Evolutionary conservation across 177 flowering plant genomes (phyloP), one percentile per base, ranked within the genome.

Genomic region (Tripterygium wilfordii): DNA sequence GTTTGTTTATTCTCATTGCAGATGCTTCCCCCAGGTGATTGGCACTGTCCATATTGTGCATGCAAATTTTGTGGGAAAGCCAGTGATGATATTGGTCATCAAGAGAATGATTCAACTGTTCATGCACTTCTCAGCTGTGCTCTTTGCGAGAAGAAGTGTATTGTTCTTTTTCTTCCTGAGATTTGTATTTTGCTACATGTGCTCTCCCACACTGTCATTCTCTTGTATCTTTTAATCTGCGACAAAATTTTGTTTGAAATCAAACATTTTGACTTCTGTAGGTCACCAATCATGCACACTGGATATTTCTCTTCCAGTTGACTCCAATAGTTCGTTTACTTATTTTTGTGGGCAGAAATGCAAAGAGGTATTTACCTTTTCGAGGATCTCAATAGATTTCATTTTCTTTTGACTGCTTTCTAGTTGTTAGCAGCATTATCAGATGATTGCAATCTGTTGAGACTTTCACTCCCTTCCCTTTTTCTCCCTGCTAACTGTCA

Each of bases 41-140:
- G 99, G 99, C 85, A 79, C 46, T 92, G 99, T 54, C 79, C 88
- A 39, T 78, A 81, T 51, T 92, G 99, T 69, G 68, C 74, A 26
- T 92, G 99, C 75, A 86, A 76, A 62, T 81, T 66, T 50, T 92
- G 99, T 66, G 82, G 84, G 18, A n/a, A 54, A 29, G 64, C 60
- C 30, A 64, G 64, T 42, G 56, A 31, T 16, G 49, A 31, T 62
- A 28, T 8, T 56, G 41, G 45, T 52, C n/a, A n/a, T n/a, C 45
- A 62, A 22, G 72, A n/a, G 10, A 61, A 62, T 64, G 66, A 51
- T 54, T 20, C 8, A 29, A 44, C 48, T 23, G 37, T 17, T 36
- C 39, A 29, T 49, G 53, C 45, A 40, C 60, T 92, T 27, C 62
- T 38, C 12, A 64, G 57, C 27, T 92, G 99, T 72, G 56, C 51